Percentiles rank a stretch among this genome's conserved stretches.
Evolutionary conservation across 140 eudicot genomes (phyloP).

Genomic region (Oenanthe javanica): DNA sequence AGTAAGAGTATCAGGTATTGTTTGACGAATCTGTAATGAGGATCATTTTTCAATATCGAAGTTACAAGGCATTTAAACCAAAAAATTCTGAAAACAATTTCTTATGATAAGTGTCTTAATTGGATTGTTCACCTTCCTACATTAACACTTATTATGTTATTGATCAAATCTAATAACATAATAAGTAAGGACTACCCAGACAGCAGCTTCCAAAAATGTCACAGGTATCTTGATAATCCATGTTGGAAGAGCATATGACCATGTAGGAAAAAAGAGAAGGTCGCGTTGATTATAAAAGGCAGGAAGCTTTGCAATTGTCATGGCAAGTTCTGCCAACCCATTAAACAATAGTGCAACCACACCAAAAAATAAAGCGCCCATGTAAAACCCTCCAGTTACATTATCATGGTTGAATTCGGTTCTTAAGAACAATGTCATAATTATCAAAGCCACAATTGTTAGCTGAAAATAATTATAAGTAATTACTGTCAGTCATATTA

Average conservation of each 20-base stretch:
- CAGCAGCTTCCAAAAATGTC: conserved; percentile 45
- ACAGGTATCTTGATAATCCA: conserved; percentile 72
- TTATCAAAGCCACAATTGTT: conserved; percentile 33
- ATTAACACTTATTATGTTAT: neutral
- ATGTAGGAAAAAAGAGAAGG: conserved; percentile 64
- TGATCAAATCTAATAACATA: conserved; percentile 79
- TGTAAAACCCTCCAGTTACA: conserved; percentile 34
- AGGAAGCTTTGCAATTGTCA: conserved; percentile 87
- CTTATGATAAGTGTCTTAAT: neutral
- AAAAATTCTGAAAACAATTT: conserved; percentile 14
- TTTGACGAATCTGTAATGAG: conserved; percentile 49
- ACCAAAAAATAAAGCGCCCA: conserved; percentile 53
- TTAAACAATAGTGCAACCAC: conserved; percentile 45
- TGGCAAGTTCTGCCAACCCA: conserved; percentile 67
- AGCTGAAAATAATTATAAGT: conserved; percentile 25
- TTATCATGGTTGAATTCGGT: conserved; percentile 48
- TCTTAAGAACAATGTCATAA: conserved; percentile 66
- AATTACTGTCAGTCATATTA: neutral
- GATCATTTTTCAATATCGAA: neutral
- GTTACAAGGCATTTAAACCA: neutral
- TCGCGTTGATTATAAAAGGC: conserved; percentile 85
- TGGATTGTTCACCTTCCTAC: conserved; percentile 34
- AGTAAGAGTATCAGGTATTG: conserved; percentile 45
- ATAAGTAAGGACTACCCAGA: conserved; percentile 61
- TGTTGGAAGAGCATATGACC: conserved; percentile 75